Evolutionary conservation across 139 green algal genomes (phyloP).

Genomic region (Tetradesmus obliquus): DNA sequence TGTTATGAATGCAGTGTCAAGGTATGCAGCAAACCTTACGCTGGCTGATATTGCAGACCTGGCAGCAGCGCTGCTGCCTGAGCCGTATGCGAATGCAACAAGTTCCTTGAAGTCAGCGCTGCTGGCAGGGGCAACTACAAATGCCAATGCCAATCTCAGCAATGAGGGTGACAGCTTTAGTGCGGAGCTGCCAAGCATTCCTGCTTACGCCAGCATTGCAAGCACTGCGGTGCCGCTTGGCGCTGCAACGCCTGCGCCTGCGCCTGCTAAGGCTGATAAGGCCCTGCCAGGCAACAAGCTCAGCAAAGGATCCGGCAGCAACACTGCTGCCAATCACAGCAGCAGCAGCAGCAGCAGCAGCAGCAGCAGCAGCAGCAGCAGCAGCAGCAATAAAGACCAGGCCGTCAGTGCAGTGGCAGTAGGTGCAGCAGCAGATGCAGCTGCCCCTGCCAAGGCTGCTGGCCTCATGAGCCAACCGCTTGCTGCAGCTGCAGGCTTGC

Average conservation of each 20-base stretch:
- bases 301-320: background rate
- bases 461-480: background rate
- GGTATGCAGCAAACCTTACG: background rate
- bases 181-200: background rate
- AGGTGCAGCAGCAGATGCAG: background rate
- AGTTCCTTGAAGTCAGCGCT: background rate
- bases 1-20: background rate
- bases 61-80: background rate
- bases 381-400: background rate
- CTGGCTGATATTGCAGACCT: constrained; percentile 4
- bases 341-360: background rate
- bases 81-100: background rate
- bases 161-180: background rate
- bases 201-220: background rate
- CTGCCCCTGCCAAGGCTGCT: background rate
- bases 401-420: background rate
- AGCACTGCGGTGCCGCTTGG: background rate
- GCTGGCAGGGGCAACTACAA: background rate
- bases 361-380: background rate
- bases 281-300: background rate
- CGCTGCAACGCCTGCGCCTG: background rate
- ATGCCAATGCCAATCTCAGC: background rate
- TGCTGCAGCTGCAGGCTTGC: background rate
- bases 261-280: background rate
- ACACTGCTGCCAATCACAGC: background rate